These are phyloP conservation scores for Mortierella sp. DNA, from an alignment of 371 early-diverging fungal genomes.

Conservation along the genomic window DNA sequence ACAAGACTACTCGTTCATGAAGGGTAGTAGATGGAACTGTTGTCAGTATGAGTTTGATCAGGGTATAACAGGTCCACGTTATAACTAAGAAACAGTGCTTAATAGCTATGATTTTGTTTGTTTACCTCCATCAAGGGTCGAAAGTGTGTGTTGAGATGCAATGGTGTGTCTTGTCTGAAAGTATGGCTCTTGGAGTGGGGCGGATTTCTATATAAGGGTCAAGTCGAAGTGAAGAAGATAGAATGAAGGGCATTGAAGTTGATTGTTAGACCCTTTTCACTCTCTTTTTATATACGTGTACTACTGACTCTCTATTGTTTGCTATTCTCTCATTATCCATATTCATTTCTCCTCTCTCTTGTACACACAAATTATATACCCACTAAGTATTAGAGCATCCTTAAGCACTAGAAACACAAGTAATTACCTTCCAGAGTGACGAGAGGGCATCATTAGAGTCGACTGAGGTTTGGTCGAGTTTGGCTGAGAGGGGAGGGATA, in stretches of 20 bases:
- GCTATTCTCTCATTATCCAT: no score
- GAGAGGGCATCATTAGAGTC: slow-evolving; percentile 40
- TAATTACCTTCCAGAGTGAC: slow-evolving; percentile 43
- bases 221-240: neutral
- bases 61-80: neutral
- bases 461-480: slow-evolving; percentile 14
- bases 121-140: slow-evolving; percentile 49
- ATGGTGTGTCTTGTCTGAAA: slow-evolving; percentile 48
- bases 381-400: no score
- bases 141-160: slow-evolving; percentile 52
- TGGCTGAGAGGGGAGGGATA: slow-evolving; percentile 36
- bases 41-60: neutral
- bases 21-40: no score
- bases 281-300: no score
- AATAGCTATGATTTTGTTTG: neutral
- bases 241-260: no score
- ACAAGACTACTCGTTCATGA: slow-evolving; percentile 23
- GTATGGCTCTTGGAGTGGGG: slow-evolving; percentile 46
- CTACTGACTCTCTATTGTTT: no score
- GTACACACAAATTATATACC: no score
- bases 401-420: neutral
- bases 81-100: neutral
- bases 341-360: no score
- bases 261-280: no score
- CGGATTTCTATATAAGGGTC: slow-evolving; percentile 22